Conservation (phyloP, 169 alveolate species). For the Plasmodium inui region DNA sequence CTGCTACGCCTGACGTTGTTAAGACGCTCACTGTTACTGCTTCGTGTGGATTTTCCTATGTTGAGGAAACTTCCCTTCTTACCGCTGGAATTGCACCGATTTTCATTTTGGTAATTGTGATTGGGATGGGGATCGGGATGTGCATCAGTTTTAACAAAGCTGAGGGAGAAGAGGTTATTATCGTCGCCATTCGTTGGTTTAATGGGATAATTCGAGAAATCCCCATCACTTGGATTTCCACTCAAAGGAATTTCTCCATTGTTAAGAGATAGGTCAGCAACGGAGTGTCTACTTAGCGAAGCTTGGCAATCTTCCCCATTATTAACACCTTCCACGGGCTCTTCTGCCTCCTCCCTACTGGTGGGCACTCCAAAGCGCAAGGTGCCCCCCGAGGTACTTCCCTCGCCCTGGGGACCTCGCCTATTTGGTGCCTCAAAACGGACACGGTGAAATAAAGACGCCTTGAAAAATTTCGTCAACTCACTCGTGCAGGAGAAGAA, state of each 20-base stretch:
- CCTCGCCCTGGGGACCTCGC: not conserved
- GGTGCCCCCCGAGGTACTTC: not conserved
- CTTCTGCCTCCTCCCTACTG: not conserved
- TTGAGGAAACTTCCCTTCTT: not conserved
- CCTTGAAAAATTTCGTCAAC: slow-evolving; percentile 35
- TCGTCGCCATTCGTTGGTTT: not conserved
- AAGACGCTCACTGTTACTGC: not conserved
- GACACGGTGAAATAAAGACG: slow-evolving; percentile 16
- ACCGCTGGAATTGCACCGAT: not conserved
- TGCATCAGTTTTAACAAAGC: not conserved
- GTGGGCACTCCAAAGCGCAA: not conserved
- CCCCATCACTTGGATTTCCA: not conserved
- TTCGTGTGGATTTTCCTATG: not conserved
- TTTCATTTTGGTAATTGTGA: not conserved
- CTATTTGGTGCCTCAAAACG: not conserved
- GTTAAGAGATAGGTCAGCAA: not conserved
- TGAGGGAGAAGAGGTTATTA: not conserved
- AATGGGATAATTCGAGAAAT: not conserved
- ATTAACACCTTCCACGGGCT: not conserved
- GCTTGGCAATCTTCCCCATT: not conserved
- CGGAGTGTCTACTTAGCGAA: not conserved
- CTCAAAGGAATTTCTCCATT: not conserved
- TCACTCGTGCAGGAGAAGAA: slow-evolving; percentile 28
- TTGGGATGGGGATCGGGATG: too few relatives aligned
- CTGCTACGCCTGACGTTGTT: not conserved